Percentiles rank a stretch among this genome's conserved stretches.
These are phyloP conservation scores for Omphalea diandra DNA, from an alignment of 441 rosid genomes.

Conservation along the genomic window DNA sequence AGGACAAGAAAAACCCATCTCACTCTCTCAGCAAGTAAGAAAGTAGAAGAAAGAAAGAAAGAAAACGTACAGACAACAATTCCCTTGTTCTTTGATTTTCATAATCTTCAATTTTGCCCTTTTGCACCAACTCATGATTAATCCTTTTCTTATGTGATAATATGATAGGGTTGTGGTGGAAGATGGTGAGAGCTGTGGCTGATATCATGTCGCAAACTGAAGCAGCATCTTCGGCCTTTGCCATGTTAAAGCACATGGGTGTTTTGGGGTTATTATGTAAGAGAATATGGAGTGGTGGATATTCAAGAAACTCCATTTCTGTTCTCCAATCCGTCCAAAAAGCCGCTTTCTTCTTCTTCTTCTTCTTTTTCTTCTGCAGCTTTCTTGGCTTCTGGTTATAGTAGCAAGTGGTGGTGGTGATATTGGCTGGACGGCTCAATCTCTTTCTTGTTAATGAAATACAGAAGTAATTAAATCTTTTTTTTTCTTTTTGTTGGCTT, in stretches of 20 bases:
- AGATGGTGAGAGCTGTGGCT: slow-evolving; percentile 20
- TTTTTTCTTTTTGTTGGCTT: slow-evolving; percentile 5
- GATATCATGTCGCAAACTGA: slow-evolving; percentile 19
- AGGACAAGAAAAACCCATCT: slow-evolving; percentile 22
- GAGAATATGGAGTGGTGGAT: no score
- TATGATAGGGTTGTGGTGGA: slow-evolving; percentile 27
- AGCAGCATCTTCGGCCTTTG: slow-evolving; percentile 21
- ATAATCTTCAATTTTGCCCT: slow-evolving; percentile 5
- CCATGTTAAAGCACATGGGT: slow-evolving; percentile 24
- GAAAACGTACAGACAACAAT: neutral
- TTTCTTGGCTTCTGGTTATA: no score
- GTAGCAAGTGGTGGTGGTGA: slow-evolving; percentile 54
- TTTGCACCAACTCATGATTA: neutral
- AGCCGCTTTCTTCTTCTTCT: slow-evolving; percentile 18
- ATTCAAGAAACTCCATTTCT: slow-evolving; percentile 19
- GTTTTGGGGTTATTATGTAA: slow-evolving; percentile 15
- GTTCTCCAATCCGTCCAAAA: slow-evolving; percentile 24
- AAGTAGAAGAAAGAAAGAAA: no score
- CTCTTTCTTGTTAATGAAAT: slow-evolving; percentile 34
- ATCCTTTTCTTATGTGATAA: neutral
- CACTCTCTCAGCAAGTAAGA: no score
- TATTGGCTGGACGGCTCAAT: slow-evolving; percentile 94
- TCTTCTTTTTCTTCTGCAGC: neutral
- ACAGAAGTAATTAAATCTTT: neutral
- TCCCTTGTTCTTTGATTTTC: slow-evolving; percentile 1